Base-by-base conservation (phyloP, 371 early-diverging fungal species). In the Rhizopus arrhizus region DNA sequence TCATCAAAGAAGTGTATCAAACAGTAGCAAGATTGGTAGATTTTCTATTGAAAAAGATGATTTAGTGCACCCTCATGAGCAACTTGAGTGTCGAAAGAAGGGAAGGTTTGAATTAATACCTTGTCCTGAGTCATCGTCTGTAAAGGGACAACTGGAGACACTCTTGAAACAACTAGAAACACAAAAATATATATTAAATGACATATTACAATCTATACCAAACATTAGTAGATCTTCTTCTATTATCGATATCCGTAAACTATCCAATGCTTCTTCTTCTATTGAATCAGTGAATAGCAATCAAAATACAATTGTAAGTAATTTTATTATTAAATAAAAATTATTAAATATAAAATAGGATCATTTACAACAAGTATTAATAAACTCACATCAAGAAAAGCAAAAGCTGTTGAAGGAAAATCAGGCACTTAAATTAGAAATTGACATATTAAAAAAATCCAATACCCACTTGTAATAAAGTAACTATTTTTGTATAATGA, bases 21-120 rank as follows among this genome's bases (percentile, higher is more conserved):
- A 36, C 15, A 60, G 51, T 31, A 38, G 53, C 42, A 65, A 65
- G 29, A 54, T 72, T 10, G 68, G 72, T 46, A 62, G 72, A n/a
- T 72, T 72, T 40, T 68, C 72, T 10, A 68, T 72, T 38, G 68
- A 64, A 31, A 62, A 67, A 5, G 56, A 59, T 22, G 22, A 22
- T 0, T 22, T 22, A 22, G 22, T 22, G 5, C 41, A 43, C 41
- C 4, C 13, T 54, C n/a, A 10, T 40, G 52, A 12, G 1, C 3
- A 6, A n/a, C 62, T 57, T 2, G 69, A 69, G 46, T 73, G 68
- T 28, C 60, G 74, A 15, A 70, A 40, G 10, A 38, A 38, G n/a
- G 28, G 66, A n/a, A 15, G 66, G 28, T 48, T 66, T 54, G 66
- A 66, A 49, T 28, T 57, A 13, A 53, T 46, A 0, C 40, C 48